Evolutionary conservation across 2,329 filamentous ascomycete genomes (phyloP), one percentile per base, ranked within the genome.

Genomic region (Pseudogymnoascus sp.): DNA sequence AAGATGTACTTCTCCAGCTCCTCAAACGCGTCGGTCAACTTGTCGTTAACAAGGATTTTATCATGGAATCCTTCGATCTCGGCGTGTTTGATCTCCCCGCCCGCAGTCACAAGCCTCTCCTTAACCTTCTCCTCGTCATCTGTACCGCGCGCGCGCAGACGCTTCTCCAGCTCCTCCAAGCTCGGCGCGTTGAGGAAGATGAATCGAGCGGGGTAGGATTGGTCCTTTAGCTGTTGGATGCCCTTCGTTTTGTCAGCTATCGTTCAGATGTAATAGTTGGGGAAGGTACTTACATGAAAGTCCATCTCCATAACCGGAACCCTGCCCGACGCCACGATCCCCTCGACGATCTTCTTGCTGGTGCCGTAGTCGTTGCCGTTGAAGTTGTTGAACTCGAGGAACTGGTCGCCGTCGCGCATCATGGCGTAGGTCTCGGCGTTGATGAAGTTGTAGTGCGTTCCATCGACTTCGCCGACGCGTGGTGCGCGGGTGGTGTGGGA

Each of bases 271-370:
- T n/a, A n/a, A n/a, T n/a, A n/a, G n/a, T n/a, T n/a, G n/a, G 3
- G 23, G 21, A n/a, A 33, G 26, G 26, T 62, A 71, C 77, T 75
- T 77, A 85, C 84, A 70, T 84, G 79, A 15, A 75, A 69, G 63
- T 82, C 78, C 69, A 86, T 76, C 65, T 80, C 77, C 67, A 86
- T 77, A 2, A 87, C 67, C 1, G 85, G 80, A 31, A 93, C 83
- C 71, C 87, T 87, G 42, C 82, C 83, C 7, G 76, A 71, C 53
- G 82, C 80, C 17, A 76, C 73, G 23, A 86, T 77, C 11, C 77
- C 76, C 15, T 84, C 81, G 0, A 86, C 76, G 1, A 77, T 75
- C 64, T 80, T 83, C 65, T 76, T 77, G 70, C 78, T 84, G 1
- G 83, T 87, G 21, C 84, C 85, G 65, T 84, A 85, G 66, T 80